Evolutionary conservation across 164 flowering plant species (phyloP).

Genomic region (Liquidambar formosana): DNA sequence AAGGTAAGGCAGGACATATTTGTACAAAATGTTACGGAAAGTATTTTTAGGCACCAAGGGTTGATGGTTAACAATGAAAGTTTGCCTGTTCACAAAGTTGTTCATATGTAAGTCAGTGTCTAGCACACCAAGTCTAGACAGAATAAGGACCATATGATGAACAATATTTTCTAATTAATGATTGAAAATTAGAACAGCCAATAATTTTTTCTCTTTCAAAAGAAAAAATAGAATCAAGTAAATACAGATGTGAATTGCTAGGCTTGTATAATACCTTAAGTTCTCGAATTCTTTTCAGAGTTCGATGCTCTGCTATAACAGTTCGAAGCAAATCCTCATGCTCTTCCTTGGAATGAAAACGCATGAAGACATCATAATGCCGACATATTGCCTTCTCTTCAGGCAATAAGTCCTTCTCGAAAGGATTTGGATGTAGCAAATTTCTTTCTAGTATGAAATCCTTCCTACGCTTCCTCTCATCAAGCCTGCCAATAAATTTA

Average conservation of each 20-base stretch:
- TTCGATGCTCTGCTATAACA: conserved; percentile 33
- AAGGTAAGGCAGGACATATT: too few relatives aligned
- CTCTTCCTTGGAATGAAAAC: conserved; percentile 44
- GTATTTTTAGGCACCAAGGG: too few relatives aligned
- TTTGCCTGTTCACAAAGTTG: not conserved
- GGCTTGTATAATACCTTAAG: conserved; percentile 30
- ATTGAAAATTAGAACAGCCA: not conserved
- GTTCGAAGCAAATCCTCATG: conserved; percentile 37
- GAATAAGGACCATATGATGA: not conserved
- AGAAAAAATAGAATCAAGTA: not conserved
- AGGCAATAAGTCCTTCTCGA: conserved; percentile 36
- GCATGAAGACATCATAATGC: conserved; percentile 38
- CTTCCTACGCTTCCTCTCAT: conserved; percentile 49
- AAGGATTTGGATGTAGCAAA: conserved; percentile 31
- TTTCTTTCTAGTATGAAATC: conserved; percentile 49
- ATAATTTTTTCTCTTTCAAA: not conserved
- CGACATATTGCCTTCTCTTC: conserved; percentile 39
- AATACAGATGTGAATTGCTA: not conserved
- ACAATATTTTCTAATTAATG: not conserved
- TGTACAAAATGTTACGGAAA: too few relatives aligned
- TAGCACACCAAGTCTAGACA: too few relatives aligned
- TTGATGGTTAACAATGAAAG: too few relatives aligned
- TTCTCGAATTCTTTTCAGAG: conserved; percentile 33
- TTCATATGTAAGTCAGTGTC: not conserved
- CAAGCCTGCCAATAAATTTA: conserved; percentile 32